A percentile compares a stretch with the other conserved stretches of the same genome.
Evolutionary conservation across 352 stramenopile genomes (phyloP).

Genomic region (Globisporangium perplexum): DNA sequence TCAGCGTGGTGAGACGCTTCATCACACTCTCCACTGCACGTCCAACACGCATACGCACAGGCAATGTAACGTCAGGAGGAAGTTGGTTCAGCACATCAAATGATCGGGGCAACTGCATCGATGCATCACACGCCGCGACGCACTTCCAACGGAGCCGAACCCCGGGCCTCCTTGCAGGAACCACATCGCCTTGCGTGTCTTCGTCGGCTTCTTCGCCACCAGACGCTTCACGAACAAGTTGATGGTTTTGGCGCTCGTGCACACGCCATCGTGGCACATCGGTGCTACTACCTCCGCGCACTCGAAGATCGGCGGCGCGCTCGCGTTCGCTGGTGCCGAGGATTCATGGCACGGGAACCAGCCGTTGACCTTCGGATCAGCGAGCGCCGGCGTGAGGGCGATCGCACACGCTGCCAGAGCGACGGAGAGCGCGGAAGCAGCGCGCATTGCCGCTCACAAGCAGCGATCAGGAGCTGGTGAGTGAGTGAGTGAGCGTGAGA

Average conservation of each 20-base stretch:
- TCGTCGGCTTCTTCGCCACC: constrained; percentile 5
- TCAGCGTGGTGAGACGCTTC: background rate
- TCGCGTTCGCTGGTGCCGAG: background rate
- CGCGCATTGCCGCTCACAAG: background rate
- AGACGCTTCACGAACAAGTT: constrained; percentile 39
- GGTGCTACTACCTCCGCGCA: constrained; percentile 62
- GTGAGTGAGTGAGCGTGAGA: background rate
- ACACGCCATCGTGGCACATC: constrained; percentile 63
- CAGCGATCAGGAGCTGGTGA: background rate
- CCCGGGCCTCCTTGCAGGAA: constrained; percentile 19
- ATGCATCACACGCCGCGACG: background rate
- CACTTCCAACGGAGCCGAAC: constrained; percentile 14
- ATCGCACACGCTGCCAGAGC: background rate
- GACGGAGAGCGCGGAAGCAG: background rate
- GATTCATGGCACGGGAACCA: constrained; percentile 1
- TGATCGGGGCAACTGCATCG: background rate
- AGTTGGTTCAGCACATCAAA: too few species aligned
- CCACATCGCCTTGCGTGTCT: constrained; percentile 13
- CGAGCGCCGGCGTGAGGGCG: background rate
- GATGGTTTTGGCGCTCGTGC: constrained; percentile 48
- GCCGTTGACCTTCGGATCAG: background rate
- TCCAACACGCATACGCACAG: background rate
- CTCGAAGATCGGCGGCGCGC: constrained; percentile 17
- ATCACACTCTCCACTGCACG: constrained; percentile 15
- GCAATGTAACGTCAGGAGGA: too few species aligned